Conservation (phyloP, 106 monocot genomes). For the Alisma plantagoaquatica region DNA sequence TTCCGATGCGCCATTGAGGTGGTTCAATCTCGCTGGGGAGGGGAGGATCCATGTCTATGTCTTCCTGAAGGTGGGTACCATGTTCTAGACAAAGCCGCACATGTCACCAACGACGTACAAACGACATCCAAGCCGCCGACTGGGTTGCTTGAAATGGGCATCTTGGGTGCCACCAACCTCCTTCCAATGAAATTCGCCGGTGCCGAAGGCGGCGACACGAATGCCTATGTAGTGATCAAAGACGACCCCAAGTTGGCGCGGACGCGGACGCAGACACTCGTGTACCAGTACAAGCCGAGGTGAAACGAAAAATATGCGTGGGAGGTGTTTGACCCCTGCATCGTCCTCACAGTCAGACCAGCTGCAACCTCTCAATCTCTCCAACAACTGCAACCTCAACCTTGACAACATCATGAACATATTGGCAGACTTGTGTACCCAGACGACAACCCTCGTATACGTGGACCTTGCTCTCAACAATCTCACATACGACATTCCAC, state of each 20-base stretch:
- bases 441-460: constrained; percentile 48
- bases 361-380: too few relatives aligned
- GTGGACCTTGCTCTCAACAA: constrained; percentile 38
- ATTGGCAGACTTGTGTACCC: constrained; percentile 51
- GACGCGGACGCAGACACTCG: constrained; percentile 70
- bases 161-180: constrained; percentile 58
- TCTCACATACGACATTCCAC: too few relatives aligned
- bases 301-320: constrained; percentile 98
- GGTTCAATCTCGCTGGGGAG: constrained; percentile 70
- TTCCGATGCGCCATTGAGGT: constrained; percentile 55
- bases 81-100: constrained; percentile 80
- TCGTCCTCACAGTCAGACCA: constrained; percentile 78
- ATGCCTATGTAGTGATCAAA: constrained; percentile 77
- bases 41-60: constrained; percentile 67
- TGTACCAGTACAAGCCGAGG: constrained; percentile 74
- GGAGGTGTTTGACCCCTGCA: constrained; percentile 97
- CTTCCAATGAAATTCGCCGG: constrained; percentile 71
- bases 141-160: constrained; percentile 58
- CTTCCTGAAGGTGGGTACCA: constrained; percentile 88
- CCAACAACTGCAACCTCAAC: constrained; percentile 72
- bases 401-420: too few relatives aligned
- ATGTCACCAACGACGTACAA: constrained; percentile 63
- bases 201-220: constrained; percentile 30
- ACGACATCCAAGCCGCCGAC: constrained; percentile 75
- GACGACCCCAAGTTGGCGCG: constrained; percentile 92